A percentile compares a stretch with the other conserved stretches of the same genome.
Conservation (phyloP, 176 grass and related monocot genomes). For the Poa annua region DNA sequence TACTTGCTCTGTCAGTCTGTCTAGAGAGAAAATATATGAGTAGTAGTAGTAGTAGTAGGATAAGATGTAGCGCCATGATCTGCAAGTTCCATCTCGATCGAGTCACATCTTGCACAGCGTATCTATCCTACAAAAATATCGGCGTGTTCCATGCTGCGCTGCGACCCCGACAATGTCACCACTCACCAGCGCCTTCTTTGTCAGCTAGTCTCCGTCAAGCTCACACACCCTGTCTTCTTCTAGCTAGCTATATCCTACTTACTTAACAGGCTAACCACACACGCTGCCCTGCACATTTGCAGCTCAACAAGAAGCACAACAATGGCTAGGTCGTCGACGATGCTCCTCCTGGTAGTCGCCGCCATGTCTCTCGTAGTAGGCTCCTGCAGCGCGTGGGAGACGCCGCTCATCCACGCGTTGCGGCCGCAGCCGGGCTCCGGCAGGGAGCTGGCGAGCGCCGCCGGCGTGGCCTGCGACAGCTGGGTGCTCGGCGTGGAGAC, state of each 20-base stretch:
- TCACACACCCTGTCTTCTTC: background rate
- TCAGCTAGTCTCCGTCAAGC: background rate
- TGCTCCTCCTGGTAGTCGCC: conserved; percentile 16
- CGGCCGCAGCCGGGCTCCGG: conserved; percentile 34
- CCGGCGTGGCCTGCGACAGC: conserved; percentile 54
- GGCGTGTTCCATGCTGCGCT: too few species aligned
- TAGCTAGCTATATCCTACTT: background rate
- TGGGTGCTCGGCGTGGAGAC: conserved; percentile 62
- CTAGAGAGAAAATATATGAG: too few species aligned
- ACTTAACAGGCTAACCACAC: background rate
- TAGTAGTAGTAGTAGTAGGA: too few species aligned
- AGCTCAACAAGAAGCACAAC: background rate
- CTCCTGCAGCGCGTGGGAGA: conserved; percentile 5
- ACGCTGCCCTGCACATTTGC: background rate
- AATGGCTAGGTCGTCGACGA: conserved; percentile 18
- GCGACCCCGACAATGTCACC: background rate
- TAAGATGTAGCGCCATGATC: too few species aligned
- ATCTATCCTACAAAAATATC: too few species aligned
- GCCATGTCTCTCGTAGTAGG: background rate
- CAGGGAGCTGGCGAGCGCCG: background rate
- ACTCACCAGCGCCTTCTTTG: background rate
- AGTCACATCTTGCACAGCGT: too few species aligned
- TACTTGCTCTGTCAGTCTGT: too few species aligned
- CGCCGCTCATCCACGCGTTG: conserved; percentile 44
- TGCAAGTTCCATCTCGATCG: too few species aligned